Conservation (phyloP, 2,329 filamentous ascomycete species). For the Colletotrichum falcatum region DNA sequence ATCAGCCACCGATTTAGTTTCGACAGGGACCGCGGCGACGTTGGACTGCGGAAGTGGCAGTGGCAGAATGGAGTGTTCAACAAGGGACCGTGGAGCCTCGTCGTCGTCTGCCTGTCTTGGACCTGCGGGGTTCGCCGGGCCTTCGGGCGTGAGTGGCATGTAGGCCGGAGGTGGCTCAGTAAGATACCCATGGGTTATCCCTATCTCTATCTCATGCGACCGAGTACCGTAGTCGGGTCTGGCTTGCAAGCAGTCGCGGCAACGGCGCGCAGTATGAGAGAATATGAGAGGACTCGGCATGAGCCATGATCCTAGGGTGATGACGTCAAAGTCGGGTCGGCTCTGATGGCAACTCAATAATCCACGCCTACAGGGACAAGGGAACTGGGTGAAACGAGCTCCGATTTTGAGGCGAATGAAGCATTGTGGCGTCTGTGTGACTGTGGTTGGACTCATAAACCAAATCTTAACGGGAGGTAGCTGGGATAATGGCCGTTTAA, state of each 20-base stretch:
- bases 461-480: constrained; percentile 17
- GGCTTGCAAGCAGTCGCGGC: constrained; percentile 9
- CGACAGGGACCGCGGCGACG: constrained; percentile 29
- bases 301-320: constrained; percentile 32
- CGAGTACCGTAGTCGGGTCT: constrained; percentile 12
- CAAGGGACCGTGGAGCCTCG: constrained; percentile 36
- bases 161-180: constrained; percentile 13
- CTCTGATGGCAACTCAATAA: constrained; percentile 25
- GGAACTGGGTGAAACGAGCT: constrained; percentile 31
- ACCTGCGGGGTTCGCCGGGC: not conserved
- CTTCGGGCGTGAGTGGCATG: constrained; percentile 16
- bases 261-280: not conserved
- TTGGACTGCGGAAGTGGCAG: constrained; percentile 2
- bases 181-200: constrained; percentile 20
- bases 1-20: constrained; percentile 39
- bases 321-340: constrained; percentile 35
- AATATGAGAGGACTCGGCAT: not conserved
- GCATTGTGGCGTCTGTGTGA: constrained; percentile 39
- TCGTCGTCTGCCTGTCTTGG: not conserved
- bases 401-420: constrained; percentile 40
- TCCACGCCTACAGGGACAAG: constrained; percentile 6
- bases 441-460: constrained; percentile 28
- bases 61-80: constrained; percentile 13
- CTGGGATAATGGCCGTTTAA: constrained; percentile 32
- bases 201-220: constrained; percentile 36